These are phyloP conservation scores for Tricholoma saponaceum DNA, from an alignment of 768 basidiomycete genomes.

Conservation along the genomic window DNA sequence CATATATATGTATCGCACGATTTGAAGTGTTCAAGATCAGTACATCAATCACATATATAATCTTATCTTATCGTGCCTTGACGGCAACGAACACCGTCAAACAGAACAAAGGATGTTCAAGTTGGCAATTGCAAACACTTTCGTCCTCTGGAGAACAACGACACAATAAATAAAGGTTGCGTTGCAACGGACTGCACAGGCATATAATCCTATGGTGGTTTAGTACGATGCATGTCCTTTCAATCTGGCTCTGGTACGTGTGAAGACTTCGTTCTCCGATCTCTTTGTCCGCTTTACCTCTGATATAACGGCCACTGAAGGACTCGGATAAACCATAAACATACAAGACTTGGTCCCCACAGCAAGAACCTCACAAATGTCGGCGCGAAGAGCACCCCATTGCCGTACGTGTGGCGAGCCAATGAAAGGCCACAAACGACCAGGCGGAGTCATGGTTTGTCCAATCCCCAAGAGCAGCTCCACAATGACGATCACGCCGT, in stretches of 20 bases:
- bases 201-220: background rate
- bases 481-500: background rate
- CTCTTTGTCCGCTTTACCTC: background rate
- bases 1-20: too few relatives aligned
- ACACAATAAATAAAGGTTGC: background rate
- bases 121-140: background rate
- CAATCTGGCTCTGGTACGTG: background rate
- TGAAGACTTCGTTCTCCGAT: background rate
- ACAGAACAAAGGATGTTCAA: background rate
- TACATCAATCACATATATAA: too few relatives aligned
- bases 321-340: background rate
- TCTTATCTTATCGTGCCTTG: background rate
- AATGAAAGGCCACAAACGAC: slow-evolving; percentile 38
- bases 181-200: background rate
- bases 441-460: slow-evolving; percentile 25
- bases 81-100: background rate
- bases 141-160: background rate
- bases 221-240: background rate
- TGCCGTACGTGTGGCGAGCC: slow-evolving; percentile 30
- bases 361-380: background rate
- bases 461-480: slow-evolving; percentile 12
- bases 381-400: slow-evolving; percentile 20
- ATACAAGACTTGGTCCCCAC: background rate
- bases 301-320: background rate
- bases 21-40: too few relatives aligned